phyloP scores from a whole-genome alignment of 2,329 filamentous ascomycete genomes.

The Colletotrichum falcatum region DNA sequence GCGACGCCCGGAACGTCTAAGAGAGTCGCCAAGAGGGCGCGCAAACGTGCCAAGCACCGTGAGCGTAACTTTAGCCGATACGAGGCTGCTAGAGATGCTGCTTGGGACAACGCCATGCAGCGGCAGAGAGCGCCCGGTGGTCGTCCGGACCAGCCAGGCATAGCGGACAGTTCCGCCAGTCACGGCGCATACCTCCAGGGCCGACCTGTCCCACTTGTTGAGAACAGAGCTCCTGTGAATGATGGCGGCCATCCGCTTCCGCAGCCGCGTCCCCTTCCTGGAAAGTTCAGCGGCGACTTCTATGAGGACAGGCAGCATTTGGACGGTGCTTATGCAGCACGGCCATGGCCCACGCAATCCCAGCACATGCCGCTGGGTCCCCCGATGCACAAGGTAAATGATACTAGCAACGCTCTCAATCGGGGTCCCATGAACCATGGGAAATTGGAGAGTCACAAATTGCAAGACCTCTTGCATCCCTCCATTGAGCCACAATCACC shows the following conservation, averaged over 20 bases:
- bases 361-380: slow-evolving; percentile 19
- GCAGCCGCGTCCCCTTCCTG: slow-evolving; percentile 18
- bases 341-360: slow-evolving; percentile 19
- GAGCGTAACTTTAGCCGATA: slow-evolving; percentile 40
- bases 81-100: slow-evolving; percentile 37
- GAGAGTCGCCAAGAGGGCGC: slow-evolving; percentile 26
- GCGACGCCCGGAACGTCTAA: slow-evolving; percentile 25
- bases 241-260: slow-evolving; percentile 41
- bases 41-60: slow-evolving; percentile 25
- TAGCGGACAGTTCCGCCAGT: slow-evolving; percentile 30
- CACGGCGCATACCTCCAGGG: slow-evolving; percentile 32
- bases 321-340: slow-evolving; percentile 13
- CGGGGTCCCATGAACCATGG: slow-evolving; percentile 44
- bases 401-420: slow-evolving; percentile 41
- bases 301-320: slow-evolving; percentile 43
- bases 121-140: slow-evolving; percentile 21
- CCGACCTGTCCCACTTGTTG: slow-evolving; percentile 10
- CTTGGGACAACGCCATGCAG: slow-evolving; percentile 30
- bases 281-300: slow-evolving; percentile 28
- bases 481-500: slow-evolving; percentile 61
- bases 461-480: slow-evolving; percentile 58
- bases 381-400: slow-evolving; percentile 45
- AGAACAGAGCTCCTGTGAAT: slow-evolving; percentile 21
- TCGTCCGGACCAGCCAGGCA: slow-evolving; percentile 6
- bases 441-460: slow-evolving; percentile 44